These are phyloP conservation scores for Colletotrichum tropicicola DNA, from an alignment of 2,329 filamentous ascomycete genomes.

Conservation along the genomic window DNA sequence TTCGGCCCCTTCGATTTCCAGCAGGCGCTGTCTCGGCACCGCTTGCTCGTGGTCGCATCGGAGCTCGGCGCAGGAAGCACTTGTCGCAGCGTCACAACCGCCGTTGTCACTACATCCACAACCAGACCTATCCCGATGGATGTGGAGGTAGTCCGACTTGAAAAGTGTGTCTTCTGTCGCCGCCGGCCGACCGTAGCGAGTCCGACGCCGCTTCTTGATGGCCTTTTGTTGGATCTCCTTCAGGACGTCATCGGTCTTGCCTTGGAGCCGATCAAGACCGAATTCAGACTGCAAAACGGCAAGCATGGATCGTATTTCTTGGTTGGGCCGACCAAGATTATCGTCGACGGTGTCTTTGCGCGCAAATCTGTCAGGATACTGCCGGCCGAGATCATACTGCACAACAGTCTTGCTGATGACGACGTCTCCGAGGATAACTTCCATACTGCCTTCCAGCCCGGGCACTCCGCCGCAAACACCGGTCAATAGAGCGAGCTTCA, in stretches of 20 bases:
- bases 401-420: slow-evolving; percentile 37
- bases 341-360: slow-evolving; percentile 30
- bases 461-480: slow-evolving; percentile 37
- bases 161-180: slow-evolving; percentile 38
- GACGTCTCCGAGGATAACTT: slow-evolving; percentile 42
- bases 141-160: slow-evolving; percentile 37
- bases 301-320: slow-evolving; percentile 38
- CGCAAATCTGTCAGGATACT: slow-evolving; percentile 30
- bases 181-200: slow-evolving; percentile 37
- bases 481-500: slow-evolving; percentile 39
- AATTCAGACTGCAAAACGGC: slow-evolving; percentile 31
- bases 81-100: slow-evolving; percentile 35
- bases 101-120: slow-evolving; percentile 5
- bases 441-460: background rate
- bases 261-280: slow-evolving; percentile 25
- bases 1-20: slow-evolving; percentile 8
- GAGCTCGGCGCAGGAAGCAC: slow-evolving; percentile 36
- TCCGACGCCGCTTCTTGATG: background rate
- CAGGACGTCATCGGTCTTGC: slow-evolving; percentile 19
- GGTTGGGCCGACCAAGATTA: slow-evolving; percentile 25
- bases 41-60: slow-evolving; percentile 35
- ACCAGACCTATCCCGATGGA: slow-evolving; percentile 32
- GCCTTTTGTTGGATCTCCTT: slow-evolving; percentile 31
- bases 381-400: slow-evolving; percentile 34
- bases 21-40: background rate